Evolutionary conservation across 2,329 filamentous ascomycete genomes (phyloP), one percentile per base, ranked within the genome.

Genomic region (Triangularia verruculosa): DNA sequence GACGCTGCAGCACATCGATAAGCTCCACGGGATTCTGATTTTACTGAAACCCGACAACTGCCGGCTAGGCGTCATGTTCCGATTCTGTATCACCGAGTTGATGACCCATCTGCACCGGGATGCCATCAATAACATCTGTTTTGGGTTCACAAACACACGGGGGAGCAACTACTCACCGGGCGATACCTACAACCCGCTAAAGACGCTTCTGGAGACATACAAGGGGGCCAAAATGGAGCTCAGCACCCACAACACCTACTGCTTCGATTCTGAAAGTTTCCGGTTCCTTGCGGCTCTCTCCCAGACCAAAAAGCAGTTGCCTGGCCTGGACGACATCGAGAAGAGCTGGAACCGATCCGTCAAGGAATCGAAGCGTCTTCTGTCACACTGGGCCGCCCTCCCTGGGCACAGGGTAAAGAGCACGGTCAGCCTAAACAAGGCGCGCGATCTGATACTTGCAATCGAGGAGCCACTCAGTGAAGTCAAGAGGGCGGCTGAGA

Each of bases 91-190:
- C 43, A 75, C 76, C 39, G 73, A 80, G 64, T 70, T 80, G 0
- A 65, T 80, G 5, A 77, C 72, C 0, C 74, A 78, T 47, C 70
- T 80, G 3, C 78, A 79, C 67, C 71, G 72, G n/a, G n/a, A n/a
- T n/a, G n/a, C n/a, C n/a, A n/a, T n/a, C n/a, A n/a, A n/a, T n/a
- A 80, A 80, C 66, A 78, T 80, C 57, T 75, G 72, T 0, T 80
- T 78, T 66, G 77, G 78, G 1, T 81, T 80, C 66, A 80, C 77
- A 13, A 79, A 79, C 63, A 78, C 78, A 0, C 70, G 77, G 1
- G 72, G 72, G 2, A 76, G 77, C 5, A 78, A 78, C 68, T 80
- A 77, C 63, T 74, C 64, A 13, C 78, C 78, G 0, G 78, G 78
- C 1, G 77, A 79, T 65, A 76, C 77, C 0, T 77, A 74, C 62